Conservation (phyloP, 257 asterid genomes). For the Solanum etuberosum region DNA sequence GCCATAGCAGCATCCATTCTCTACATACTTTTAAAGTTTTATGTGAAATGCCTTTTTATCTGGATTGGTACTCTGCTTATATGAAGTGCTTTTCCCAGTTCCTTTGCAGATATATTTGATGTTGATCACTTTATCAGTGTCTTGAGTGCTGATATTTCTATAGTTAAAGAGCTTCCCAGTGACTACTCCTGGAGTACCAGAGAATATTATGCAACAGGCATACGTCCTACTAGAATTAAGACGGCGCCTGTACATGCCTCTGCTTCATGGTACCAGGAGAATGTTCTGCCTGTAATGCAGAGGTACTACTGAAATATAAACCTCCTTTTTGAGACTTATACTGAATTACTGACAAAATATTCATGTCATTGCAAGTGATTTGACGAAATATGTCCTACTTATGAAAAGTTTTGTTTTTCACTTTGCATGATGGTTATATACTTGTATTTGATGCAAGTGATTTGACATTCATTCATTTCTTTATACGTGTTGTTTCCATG, state of each 20-base stretch:
- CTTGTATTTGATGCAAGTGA: background rate
- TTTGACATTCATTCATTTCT: background rate
- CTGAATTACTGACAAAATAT: background rate
- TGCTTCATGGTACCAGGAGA: conserved; percentile 34
- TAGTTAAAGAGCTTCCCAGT: conserved; percentile 27
- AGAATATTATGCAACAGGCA: conserved; percentile 42
- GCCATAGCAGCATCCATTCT: background rate
- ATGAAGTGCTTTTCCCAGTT: conserved; percentile 6
- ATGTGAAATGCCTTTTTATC: background rate
- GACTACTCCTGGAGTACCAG: conserved; percentile 35
- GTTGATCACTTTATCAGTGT: conserved; percentile 24
- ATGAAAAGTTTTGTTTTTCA: background rate
- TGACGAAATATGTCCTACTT: background rate
- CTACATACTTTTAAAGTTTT: background rate
- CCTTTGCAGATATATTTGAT: conserved; percentile 34
- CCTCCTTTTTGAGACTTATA: background rate
- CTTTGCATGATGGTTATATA: background rate
- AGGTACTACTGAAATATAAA: conserved; percentile 14
- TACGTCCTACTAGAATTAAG: conserved; percentile 30
- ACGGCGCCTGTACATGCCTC: conserved; percentile 41
- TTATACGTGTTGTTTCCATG: background rate
- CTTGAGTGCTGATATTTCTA: conserved; percentile 18
- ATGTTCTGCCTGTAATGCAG: conserved; percentile 30
- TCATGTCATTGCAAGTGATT: background rate
- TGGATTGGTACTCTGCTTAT: background rate